Percentiles rank a stretch among this genome's conserved stretches.
These are phyloP conservation scores for Aspergillus viridinutans DNA, from an alignment of 2,329 filamentous ascomycete genomes.

Conservation along the genomic window DNA sequence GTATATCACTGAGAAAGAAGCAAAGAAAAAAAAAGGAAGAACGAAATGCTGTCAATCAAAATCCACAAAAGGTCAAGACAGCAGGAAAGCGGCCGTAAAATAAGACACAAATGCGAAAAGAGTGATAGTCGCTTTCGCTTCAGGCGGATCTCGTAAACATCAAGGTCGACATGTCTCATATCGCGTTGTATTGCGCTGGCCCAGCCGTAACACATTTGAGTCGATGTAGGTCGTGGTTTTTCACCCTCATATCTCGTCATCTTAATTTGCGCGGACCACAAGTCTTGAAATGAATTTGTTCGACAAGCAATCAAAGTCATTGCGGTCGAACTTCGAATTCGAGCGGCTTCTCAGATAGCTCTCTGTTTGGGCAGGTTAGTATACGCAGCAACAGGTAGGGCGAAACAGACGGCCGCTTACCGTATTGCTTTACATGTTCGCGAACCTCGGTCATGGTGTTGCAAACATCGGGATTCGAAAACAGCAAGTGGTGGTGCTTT, in stretches of 20 bases:
- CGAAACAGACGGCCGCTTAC: conserved; percentile 51
- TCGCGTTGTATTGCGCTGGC: conserved; percentile 21
- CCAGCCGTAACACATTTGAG: conserved; percentile 22
- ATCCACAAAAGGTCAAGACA: conserved; percentile 7
- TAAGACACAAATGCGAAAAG: conserved; percentile 13
- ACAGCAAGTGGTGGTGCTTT: conserved; percentile 84
- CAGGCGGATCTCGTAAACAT: conserved; percentile 21
- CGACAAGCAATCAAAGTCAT: conserved; percentile 90
- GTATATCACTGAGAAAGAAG: conserved; percentile 32
- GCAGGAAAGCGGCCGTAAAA: conserved; percentile 6
- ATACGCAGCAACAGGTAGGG: conserved; percentile 6
- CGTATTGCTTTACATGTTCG: conserved; percentile 87
- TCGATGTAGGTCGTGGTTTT: conserved; percentile 7
- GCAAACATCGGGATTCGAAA: conserved; percentile 88
- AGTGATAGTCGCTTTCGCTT: conserved; percentile 20
- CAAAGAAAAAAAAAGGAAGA: conserved; percentile 21
- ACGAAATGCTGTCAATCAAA: conserved; percentile 18
- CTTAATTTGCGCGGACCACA: conserved; percentile 88
- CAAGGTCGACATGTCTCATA: conserved; percentile 29
- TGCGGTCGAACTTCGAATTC: conserved; percentile 78
- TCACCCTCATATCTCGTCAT: conserved; percentile 20
- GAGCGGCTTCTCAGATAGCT: conserved; percentile 76
- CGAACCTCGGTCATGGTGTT: conserved; percentile 95
- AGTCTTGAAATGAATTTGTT: conserved; percentile 97
- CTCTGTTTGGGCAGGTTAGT: conserved; percentile 59